phyloP scores from a whole-genome alignment of 345 rosid genomes.

The Hevea brasiliensis region DNA sequence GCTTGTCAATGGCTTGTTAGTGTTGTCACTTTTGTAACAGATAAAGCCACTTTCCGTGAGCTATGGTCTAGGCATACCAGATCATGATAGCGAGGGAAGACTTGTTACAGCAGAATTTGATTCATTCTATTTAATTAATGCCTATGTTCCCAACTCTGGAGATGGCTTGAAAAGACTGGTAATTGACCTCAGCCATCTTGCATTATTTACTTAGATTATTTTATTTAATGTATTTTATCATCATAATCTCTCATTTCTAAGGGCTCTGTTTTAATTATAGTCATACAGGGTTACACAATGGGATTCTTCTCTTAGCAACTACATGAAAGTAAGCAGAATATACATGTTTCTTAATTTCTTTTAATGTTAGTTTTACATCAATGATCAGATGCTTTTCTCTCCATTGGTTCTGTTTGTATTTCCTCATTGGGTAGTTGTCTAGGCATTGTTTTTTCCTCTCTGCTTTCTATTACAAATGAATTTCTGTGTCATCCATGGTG shows the following conservation, averaged over 20 bases:
- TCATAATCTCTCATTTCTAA: neutral
- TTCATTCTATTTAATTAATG: slow-evolving; percentile 62
- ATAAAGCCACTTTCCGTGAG: slow-evolving; percentile 83
- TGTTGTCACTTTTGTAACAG: slow-evolving; percentile 40
- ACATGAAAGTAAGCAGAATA: slow-evolving; percentile 62
- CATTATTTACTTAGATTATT: slow-evolving; percentile 9
- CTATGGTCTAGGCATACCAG: slow-evolving; percentile 73
- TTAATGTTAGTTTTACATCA: neutral
- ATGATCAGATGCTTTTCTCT: neutral
- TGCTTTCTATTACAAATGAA: neutral
- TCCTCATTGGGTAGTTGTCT: neutral
- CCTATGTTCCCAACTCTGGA: slow-evolving; percentile 95
- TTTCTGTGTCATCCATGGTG: neutral
- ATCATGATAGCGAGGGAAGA: slow-evolving; percentile 89
- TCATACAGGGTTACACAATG: slow-evolving; percentile 71
- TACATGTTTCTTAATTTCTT: neutral
- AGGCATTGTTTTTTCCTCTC: neutral
- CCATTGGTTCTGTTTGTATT: neutral
- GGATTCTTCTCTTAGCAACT: slow-evolving; percentile 76
- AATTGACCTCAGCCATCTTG: slow-evolving; percentile 21
- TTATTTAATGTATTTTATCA: slow-evolving; percentile 9
- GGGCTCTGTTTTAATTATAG: slow-evolving; percentile 37
- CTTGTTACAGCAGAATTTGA: slow-evolving; percentile 85
- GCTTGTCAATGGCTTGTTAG: slow-evolving; percentile 3
- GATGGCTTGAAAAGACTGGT: slow-evolving; percentile 97